Percentiles rank a stretch among this genome's conserved stretches.
These are phyloP conservation scores for Byssochlamys sp. DNA, from an alignment of 2,329 filamentous ascomycete species.

Conservation along the genomic window DNA sequence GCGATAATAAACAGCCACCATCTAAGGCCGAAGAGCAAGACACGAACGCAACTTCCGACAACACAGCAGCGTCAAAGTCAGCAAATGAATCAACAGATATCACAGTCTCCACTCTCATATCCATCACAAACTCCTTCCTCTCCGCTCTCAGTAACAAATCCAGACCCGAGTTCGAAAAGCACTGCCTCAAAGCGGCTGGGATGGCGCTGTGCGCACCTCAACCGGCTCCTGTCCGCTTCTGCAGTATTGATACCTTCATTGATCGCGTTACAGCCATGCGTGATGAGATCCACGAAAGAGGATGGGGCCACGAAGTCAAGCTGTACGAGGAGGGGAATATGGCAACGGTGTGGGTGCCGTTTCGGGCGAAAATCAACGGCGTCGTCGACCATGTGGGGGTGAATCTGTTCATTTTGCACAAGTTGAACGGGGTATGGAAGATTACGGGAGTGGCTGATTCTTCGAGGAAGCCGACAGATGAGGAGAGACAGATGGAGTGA, in stretches of 20 bases:
- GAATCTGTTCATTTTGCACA: constrained; percentile 26
- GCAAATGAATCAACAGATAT: not conserved
- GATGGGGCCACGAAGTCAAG: constrained; percentile 26
- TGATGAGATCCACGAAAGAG: constrained; percentile 25
- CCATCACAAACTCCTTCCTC: constrained; percentile 21
- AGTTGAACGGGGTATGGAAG: constrained; percentile 24
- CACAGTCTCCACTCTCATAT: constrained; percentile 17
- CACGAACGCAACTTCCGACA: not conserved
- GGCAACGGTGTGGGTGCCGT: constrained; percentile 27
- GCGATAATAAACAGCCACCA: not conserved
- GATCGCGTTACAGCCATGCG: constrained; percentile 20
- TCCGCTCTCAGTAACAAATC: constrained; percentile 22
- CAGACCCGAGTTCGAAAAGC: constrained; percentile 22
- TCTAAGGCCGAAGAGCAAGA: not conserved
- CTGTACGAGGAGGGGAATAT: constrained; percentile 20
- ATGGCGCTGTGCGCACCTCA: constrained; percentile 26
- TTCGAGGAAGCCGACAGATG: constrained; percentile 20
- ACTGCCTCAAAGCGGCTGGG: constrained; percentile 24
- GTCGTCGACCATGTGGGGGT: constrained; percentile 28
- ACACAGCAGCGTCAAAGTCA: not conserved
- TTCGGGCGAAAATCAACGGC: constrained; percentile 25
- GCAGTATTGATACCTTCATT: constrained; percentile 26
- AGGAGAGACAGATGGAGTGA: not conserved
- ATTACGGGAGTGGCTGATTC: constrained; percentile 28
- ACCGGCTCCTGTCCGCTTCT: constrained; percentile 22